Percentiles rank a stretch among this genome's conserved stretches.
Evolutionary conservation across 192 early-diverging fungal species (phyloP).

Genomic region (Fimicolochytrium jonesii): DNA sequence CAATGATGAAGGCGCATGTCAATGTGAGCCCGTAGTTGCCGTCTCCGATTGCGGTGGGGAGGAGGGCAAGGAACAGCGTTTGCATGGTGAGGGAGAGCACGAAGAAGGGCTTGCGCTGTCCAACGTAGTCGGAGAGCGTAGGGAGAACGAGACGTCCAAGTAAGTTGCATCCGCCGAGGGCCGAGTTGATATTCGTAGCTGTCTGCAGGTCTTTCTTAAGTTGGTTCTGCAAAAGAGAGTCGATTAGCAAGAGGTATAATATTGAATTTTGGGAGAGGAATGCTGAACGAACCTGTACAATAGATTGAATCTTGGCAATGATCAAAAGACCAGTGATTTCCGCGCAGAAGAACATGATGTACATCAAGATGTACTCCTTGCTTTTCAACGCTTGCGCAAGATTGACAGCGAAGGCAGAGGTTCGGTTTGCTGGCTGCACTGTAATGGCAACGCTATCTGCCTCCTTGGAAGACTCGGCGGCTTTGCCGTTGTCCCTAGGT

Average conservation of each 20-base stretch:
- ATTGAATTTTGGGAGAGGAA: not conserved
- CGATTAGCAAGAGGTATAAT: too few species aligned
- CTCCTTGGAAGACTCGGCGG: not conserved
- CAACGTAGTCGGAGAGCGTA: slow-evolving; percentile 29
- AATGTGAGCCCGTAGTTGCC: slow-evolving; percentile 57
- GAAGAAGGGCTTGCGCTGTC: slow-evolving; percentile 65
- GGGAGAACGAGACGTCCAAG: slow-evolving; percentile 32
- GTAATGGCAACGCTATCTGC: too few species aligned
- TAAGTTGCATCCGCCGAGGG: slow-evolving; percentile 32
- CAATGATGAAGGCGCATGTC: slow-evolving; percentile 57
- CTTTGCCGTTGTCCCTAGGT: not conserved
- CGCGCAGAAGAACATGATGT: slow-evolving; percentile 46
- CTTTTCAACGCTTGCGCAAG: slow-evolving; percentile 16
- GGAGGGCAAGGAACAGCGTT: slow-evolving; percentile 52
- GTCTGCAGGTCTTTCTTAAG: slow-evolving; percentile 10
- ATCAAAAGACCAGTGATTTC: slow-evolving; percentile 42
- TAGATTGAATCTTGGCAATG: slow-evolving; percentile 41
- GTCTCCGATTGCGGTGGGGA: slow-evolving; percentile 53
- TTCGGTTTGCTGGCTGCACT: not conserved
- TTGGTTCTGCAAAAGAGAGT: slow-evolving; percentile 24
- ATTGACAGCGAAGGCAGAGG: too few species aligned
- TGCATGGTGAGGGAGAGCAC: slow-evolving; percentile 58
- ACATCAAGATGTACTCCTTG: slow-evolving; percentile 34
- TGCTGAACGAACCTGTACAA: not conserved
- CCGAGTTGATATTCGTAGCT: slow-evolving; percentile 33